Conservation (phyloP, 1,139 yeast genomes). For the Pichia cactophila region DNA sequence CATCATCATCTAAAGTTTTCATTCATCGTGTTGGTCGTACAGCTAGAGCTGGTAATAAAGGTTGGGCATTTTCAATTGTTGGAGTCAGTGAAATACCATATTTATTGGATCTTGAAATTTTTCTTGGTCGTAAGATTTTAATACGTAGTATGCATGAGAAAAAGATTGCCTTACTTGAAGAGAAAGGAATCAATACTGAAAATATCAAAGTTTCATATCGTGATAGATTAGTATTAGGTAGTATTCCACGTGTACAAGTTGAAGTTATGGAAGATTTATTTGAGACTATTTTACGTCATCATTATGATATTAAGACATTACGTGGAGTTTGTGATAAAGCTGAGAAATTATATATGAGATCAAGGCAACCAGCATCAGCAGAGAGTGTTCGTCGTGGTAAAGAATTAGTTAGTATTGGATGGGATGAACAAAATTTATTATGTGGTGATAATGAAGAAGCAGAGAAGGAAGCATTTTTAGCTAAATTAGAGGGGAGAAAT, state of each 20-base stretch:
- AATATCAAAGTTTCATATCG: slow-evolving; percentile 53
- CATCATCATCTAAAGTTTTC: slow-evolving; percentile 87
- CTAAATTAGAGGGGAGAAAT: slow-evolving; percentile 52
- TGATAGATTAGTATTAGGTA: slow-evolving; percentile 74
- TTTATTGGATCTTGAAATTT: slow-evolving; percentile 80
- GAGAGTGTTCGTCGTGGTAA: slow-evolving; percentile 82
- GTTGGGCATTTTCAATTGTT: slow-evolving; percentile 94
- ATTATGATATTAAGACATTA: slow-evolving; percentile 63
- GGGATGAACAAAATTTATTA: slow-evolving; percentile 82
- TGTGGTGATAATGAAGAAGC: slow-evolving; percentile 65
- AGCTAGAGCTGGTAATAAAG: slow-evolving; percentile 96
- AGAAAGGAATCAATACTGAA: slow-evolving; percentile 35
- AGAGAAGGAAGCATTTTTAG: slow-evolving; percentile 68
- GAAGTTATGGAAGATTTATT: slow-evolving; percentile 72
- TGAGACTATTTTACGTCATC: slow-evolving; percentile 50
- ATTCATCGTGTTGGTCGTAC: slow-evolving; percentile 98
- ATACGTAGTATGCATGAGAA: slow-evolving; percentile 64
- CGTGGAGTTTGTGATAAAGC: slow-evolving; percentile 77
- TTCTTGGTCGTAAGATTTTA: slow-evolving; percentile 75
- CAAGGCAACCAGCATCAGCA: slow-evolving; percentile 77
- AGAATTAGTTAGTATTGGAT: slow-evolving; percentile 68
- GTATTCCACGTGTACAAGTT: slow-evolving; percentile 63
- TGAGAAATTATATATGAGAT: slow-evolving; percentile 77
- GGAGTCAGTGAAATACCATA: slow-evolving; percentile 85
- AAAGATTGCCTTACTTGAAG: slow-evolving; percentile 44